Evolutionary conservation across 140 eudicot genomes (phyloP).

Genomic region (Cichorium intybus): DNA sequence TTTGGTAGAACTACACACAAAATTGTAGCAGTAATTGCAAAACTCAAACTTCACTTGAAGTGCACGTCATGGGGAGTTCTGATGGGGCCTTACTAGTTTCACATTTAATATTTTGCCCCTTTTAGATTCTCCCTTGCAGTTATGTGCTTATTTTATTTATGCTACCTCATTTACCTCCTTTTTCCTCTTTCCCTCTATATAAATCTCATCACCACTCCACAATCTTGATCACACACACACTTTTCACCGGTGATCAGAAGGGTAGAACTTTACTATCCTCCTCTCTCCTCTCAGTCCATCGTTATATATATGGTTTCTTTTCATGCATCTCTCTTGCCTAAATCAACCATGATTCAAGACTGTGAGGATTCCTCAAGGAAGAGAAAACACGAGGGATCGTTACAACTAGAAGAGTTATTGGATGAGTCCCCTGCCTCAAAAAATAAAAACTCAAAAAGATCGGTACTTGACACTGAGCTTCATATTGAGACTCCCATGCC

Average conservation of each 20-base stretch:
- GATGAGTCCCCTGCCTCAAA: conserved; percentile 1
- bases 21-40: conserved; percentile 41
- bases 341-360: conserved; percentile 39
- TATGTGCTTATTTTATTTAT: conserved; percentile 32
- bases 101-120: conserved; percentile 55
- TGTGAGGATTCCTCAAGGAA: conserved; percentile 43
- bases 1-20: conserved; percentile 20
- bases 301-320: conserved; percentile 47
- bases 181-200: conserved; percentile 30
- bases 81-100: conserved; percentile 53
- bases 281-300: neutral
- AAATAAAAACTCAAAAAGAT: conserved; percentile 22
- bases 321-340: conserved; percentile 49
- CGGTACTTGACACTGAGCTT: conserved; percentile 37
- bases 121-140: conserved; percentile 60
- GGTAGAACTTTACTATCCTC: neutral
- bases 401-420: conserved; percentile 26
- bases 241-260: neutral
- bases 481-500: conserved; percentile 65
- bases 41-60: conserved; percentile 50
- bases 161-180: conserved; percentile 36
- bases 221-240: conserved; percentile 29
- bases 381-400: conserved; percentile 50
- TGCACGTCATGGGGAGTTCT: conserved; percentile 52
- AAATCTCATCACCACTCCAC: conserved; percentile 25